Conservation (phyloP, 495 filamentous ascomycete species). For the Hypoxylon perforatum region DNA sequence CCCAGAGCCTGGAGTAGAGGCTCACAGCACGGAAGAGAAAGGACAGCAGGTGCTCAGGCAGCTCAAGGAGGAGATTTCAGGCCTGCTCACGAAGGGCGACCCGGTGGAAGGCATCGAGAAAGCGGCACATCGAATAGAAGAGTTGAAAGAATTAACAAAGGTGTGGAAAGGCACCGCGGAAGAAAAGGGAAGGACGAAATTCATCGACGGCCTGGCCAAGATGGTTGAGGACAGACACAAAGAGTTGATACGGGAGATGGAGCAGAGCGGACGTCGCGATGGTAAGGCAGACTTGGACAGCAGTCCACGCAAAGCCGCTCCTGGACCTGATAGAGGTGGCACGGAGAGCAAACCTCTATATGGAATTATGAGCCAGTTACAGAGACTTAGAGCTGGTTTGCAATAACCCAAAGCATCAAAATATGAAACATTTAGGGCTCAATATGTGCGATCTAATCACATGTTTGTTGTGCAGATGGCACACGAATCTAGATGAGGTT, state of each 20-base stretch:
- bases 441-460: background rate
- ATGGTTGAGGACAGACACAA: slow-evolving; percentile 67
- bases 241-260: slow-evolving; percentile 65
- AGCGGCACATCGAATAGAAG: slow-evolving; percentile 75
- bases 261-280: slow-evolving; percentile 50
- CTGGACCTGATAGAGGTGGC: slow-evolving; percentile 37
- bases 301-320: slow-evolving; percentile 39
- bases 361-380: slow-evolving; percentile 82
- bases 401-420: slow-evolving; percentile 51
- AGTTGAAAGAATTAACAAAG: slow-evolving; percentile 73
- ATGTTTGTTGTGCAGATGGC: background rate
- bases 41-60: slow-evolving; percentile 77
- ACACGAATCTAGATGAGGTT: background rate
- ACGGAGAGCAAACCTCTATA: slow-evolving; percentile 61
- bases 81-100: slow-evolving; percentile 67
- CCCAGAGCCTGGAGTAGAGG: slow-evolving; percentile 72
- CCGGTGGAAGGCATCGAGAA: slow-evolving; percentile 70
- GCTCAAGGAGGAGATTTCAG: slow-evolving; percentile 76
- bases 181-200: slow-evolving; percentile 82
- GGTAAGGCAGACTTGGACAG: slow-evolving; percentile 42
- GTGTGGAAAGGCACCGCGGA: slow-evolving; percentile 97
- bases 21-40: slow-evolving; percentile 77
- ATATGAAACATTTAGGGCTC: background rate
- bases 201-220: slow-evolving; percentile 81
- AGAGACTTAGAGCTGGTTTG: slow-evolving; percentile 80